Base-by-base conservation (phyloP, 208 protist genomes). In the Trypanosomatidae sp. region DNA sequence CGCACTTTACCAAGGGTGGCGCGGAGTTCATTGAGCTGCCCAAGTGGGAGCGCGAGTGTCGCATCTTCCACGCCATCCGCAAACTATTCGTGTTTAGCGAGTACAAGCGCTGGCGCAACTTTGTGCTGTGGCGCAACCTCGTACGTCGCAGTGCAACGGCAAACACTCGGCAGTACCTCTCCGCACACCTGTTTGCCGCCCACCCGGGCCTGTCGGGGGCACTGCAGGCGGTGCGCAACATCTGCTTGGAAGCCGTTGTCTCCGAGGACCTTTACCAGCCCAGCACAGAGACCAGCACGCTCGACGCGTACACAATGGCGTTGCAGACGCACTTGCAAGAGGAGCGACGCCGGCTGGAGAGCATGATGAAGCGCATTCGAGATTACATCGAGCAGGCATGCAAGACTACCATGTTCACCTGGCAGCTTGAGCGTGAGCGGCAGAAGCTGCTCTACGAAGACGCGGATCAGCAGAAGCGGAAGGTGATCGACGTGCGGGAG, bases 101-200 rank as follows among this genome's bases (percentile, higher is more conserved):
- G 17, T 99, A 97, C 84, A 95, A 98, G 76, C 77, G 85, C 69
- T 99, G 97, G 96, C 95, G 96, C 69, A 93, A 91, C 78, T 99
- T 98, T 81, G 79, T 96, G 33, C 69, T 97, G 43, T 98, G 97
- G 95, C 91, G 92, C 65, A 91, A 82, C 59, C 83, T 97, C 22
- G 90, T 99, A 15, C 90, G 95, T 30, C 88, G 86, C 46, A 92
- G 91, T 49, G 92, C 89, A 25, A 94, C 95, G 50, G 69, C 76
- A 25, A 95, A 89, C 66, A 92, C 89, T 77, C 84, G 89, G 30
- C 83, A 77, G 55, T 92, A 91, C 71, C 83, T 99, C 46, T 79
- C 84, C 13, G 81, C 83, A 56, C 94, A 94, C 75, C 84, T 98
- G 22, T 98, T 98, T 80, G 81, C 95, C 66, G 85, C 96, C 1